phyloP scores from a whole-genome alignment of 345 rosid species.

The Abelmoschus esculentus region DNA sequence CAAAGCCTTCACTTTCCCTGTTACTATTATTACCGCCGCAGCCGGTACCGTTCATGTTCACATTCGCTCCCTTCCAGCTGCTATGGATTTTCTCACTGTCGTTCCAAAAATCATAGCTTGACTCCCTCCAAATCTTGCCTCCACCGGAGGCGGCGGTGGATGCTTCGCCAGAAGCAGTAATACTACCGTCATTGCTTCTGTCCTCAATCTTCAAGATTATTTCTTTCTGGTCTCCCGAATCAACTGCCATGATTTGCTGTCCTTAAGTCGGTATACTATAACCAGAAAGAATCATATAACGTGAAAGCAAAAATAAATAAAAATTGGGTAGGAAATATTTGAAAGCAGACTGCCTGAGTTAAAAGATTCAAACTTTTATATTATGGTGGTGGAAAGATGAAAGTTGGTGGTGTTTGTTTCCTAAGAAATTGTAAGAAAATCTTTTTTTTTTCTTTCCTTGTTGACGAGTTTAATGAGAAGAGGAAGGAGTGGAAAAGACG shows the following conservation, averaged over 20 bases:
- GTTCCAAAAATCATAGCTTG: constrained; percentile 47
- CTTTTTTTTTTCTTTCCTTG: not conserved
- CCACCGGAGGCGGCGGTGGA: constrained; percentile 13
- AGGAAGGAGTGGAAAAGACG: not conserved
- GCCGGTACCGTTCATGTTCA: constrained; percentile 7
- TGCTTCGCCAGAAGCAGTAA: constrained; percentile 11
- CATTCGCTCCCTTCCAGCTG: constrained; percentile 12
- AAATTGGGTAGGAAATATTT: not conserved
- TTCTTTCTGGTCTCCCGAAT: constrained; percentile 31
- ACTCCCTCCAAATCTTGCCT: constrained; percentile 47
- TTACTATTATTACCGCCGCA: not conserved
- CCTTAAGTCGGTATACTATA: not conserved
- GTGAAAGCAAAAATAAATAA: not conserved
- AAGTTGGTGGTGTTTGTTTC: constrained; percentile 7
- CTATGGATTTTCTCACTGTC: constrained; percentile 16
- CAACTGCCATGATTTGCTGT: constrained; percentile 26
- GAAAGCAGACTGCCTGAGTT: not conserved
- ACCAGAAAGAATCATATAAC: not conserved
- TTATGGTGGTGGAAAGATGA: constrained; percentile 9
- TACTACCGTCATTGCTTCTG: constrained; percentile 7
- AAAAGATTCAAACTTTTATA: not conserved
- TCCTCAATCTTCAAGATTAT: constrained; percentile 34
- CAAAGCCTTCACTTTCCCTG: constrained; percentile 21
- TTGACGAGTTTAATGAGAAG: not conserved
- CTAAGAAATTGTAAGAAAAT: constrained; percentile 10